phyloP scores from a whole-genome alignment of 768 basidiomycete species.

The Amanita subjunquillea region DNA sequence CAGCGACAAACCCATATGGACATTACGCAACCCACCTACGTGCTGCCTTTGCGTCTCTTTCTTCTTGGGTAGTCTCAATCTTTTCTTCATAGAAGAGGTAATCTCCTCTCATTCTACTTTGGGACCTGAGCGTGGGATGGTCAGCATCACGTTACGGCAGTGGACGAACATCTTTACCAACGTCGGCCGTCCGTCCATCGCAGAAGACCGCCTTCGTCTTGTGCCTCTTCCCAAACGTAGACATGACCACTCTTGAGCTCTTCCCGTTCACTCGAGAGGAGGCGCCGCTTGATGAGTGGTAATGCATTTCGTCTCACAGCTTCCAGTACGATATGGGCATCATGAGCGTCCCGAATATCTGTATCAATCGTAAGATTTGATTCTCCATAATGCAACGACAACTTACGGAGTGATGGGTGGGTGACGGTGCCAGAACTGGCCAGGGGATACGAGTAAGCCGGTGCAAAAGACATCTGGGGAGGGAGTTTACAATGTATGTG shows the following conservation, averaged over 20 bases:
- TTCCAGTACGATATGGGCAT: conserved; percentile 68
- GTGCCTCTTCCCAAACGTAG: conserved; percentile 83
- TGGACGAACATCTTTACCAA: conserved; percentile 34
- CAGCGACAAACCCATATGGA: conserved; percentile 10
- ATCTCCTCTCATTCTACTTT: conserved; percentile 76
- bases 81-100: conserved; percentile 82
- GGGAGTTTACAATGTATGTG: conserved; percentile 10
- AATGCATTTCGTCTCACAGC: conserved; percentile 63
- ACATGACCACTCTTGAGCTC: conserved; percentile 64
- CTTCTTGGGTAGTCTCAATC: conserved; percentile 70
- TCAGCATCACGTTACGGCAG: background rate
- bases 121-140: conserved; percentile 42
- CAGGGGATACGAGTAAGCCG: conserved; percentile 11
- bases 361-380: background rate
- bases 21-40: conserved; percentile 39
- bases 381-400: background rate
- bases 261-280: conserved; percentile 62
- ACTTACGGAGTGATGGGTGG: conserved; percentile 39
- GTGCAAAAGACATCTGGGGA: conserved; percentile 13
- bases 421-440: conserved; percentile 26
- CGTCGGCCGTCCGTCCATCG: conserved; percentile 78
- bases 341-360: conserved; percentile 76
- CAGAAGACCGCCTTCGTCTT: conserved; percentile 57
- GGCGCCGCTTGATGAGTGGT: conserved; percentile 60
- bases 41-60: conserved; percentile 72